Percentiles rank a stretch among this genome's conserved stretches.
phyloP scores from a whole-genome alignment of 768 basidiomycete species.

The Mycena albidolilacea region DNA sequence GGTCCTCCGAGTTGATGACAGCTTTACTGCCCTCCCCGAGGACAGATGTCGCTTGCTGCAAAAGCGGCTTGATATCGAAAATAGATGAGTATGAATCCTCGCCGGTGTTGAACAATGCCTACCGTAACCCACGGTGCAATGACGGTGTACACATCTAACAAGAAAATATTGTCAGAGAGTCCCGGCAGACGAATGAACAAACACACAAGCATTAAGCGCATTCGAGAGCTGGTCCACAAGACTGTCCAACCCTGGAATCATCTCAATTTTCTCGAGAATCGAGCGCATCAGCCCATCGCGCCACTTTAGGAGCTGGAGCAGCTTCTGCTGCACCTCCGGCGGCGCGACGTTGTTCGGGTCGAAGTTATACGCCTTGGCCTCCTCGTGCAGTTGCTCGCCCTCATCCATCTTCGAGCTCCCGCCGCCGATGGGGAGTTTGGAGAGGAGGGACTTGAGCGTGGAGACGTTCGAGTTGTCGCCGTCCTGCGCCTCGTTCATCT shows the following conservation, averaged over 20 bases:
- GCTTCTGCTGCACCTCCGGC: conserved; percentile 71
- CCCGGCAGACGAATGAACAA: not conserved
- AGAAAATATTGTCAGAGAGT: not conserved
- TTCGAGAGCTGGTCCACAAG: conserved; percentile 75
- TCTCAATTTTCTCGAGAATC: conserved; percentile 70
- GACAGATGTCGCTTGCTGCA: conserved; percentile 69
- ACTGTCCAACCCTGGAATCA: conserved; percentile 72
- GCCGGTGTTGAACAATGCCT: too few relatives aligned
- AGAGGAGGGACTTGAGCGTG: conserved; percentile 60
- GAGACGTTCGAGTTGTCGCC: conserved; percentile 54
- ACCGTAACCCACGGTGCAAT: conserved; percentile 73
- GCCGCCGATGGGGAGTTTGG: conserved; percentile 67
- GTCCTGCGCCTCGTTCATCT: conserved; percentile 61
- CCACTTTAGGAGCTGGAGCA: conserved; percentile 74
- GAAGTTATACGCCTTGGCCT: conserved; percentile 73
- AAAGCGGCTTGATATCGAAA: conserved; percentile 64
- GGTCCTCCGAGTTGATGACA: conserved; percentile 79
- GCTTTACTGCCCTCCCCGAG: conserved; percentile 76
- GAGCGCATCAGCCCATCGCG: conserved; percentile 71
- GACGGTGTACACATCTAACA: conserved; percentile 74
- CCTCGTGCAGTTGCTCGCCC: conserved; percentile 67
- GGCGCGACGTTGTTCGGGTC: conserved; percentile 75
- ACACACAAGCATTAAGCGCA: conserved; percentile 76
- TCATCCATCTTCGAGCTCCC: conserved; percentile 66
- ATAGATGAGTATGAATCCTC: not conserved